Evolutionary conservation across 148 eudicot genomes (phyloP).

Genomic region (Suaeda aralocaspica): DNA sequence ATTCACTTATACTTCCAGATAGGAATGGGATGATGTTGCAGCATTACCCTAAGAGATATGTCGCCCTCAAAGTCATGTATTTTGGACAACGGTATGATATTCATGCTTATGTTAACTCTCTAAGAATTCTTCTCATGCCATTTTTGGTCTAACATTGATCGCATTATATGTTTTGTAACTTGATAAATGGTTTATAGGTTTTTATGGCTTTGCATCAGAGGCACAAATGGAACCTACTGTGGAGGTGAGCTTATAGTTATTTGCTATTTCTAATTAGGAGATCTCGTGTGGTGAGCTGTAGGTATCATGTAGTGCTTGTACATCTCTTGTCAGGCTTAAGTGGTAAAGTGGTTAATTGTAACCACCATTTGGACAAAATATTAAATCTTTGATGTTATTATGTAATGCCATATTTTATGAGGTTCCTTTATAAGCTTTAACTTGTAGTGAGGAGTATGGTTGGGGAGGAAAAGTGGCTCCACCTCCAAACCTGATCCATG

Average conservation of each 20-base stretch:
- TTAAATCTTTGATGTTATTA: too few relatives aligned
- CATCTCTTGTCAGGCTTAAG: not conserved
- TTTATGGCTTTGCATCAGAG: conserved; percentile 93
- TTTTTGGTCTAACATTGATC: not conserved
- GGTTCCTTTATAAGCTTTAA: too few relatives aligned
- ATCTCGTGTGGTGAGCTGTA: not conserved
- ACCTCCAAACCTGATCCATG: too few relatives aligned
- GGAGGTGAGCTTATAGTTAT: conserved; percentile 48
- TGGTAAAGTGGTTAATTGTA: too few relatives aligned
- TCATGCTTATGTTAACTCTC: not conserved
- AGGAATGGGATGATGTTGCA: conserved; percentile 22
- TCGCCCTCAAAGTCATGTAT: conserved; percentile 86
- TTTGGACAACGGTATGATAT: conserved; percentile 79
- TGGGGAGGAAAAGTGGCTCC: too few relatives aligned
- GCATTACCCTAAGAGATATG: conserved; percentile 52
- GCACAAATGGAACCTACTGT: conserved; percentile 91
- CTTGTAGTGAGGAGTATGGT: too few relatives aligned
- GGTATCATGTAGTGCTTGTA: not conserved
- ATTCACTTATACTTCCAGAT: conserved; percentile 33
- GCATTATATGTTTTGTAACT: conserved; percentile 9
- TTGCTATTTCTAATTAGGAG: not conserved
- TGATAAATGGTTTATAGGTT: conserved; percentile 44
- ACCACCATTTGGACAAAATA: too few relatives aligned
- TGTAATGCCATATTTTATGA: too few relatives aligned
- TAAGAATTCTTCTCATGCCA: not conserved